Base-by-base conservation (phyloP, 1,284 basidiomycete species). In the Sanguinoderma infundibulare region DNA sequence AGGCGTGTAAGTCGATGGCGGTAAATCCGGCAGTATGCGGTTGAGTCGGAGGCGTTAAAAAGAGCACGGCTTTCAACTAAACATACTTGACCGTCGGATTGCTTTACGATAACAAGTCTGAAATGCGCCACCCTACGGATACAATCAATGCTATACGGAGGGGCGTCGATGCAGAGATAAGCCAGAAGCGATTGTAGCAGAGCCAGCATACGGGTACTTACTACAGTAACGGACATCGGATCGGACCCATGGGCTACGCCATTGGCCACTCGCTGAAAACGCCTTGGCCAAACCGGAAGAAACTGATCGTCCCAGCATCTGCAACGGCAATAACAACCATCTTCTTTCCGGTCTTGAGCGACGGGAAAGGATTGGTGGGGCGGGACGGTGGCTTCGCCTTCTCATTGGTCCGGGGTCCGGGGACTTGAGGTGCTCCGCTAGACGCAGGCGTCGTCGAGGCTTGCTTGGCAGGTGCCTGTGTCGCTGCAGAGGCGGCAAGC, bases 321-420 rank as follows among this genome's bases (percentile, higher is more conserved):
- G 97, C 95, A 1, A 89, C 94, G 0, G 96, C 97, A 32, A 99
- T 84, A 28, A 98, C 83, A 52, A 97, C 81, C 9, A 83, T 90
- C 69, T 94, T 91, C 71, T 92, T 92, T 0, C 97, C 97, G 20
- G 88, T 86, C 70, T 96, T 94, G 63, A 98, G 79, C 3, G 85
- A 83, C 63, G 85, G 83, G 70, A 95, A 94, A 0, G 92, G 89
- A 70, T 91, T 87, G 1, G 70, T 55, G 15, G 63, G 69, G 5
- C 74, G 70, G 20, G 63, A 60, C 2, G 63, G 20, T 20, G 36
- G 38, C 12, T 58, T 50, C 24, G 42, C 53, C 35, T 65, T 60
- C 40, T 58, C 52, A 9, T n/a, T n/a, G n/a, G n/a, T n/a, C n/a
- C n/a, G n/a, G n/a, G n/a, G n/a, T n/a, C n/a, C n/a, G n/a, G n/a